Percentiles rank a stretch among this genome's conserved stretches.
phyloP scores from a whole-genome alignment of 306 rosid genomes.

The Trichosanthes cucumerina region DNA sequence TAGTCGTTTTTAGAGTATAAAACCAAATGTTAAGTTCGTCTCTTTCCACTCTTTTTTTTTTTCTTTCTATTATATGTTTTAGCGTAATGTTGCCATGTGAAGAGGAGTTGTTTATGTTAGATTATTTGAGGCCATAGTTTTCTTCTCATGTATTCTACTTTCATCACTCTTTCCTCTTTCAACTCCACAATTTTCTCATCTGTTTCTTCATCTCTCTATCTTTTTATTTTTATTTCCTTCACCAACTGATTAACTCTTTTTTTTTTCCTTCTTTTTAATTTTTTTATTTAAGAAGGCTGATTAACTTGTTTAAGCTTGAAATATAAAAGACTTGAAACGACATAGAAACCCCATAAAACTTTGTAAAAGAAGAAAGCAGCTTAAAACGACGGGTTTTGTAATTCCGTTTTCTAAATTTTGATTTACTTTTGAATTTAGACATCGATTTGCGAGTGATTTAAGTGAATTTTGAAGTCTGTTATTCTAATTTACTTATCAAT shows the following conservation, averaged over 20 bases:
- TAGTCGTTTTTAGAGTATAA: too few relatives aligned
- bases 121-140: slow-evolving; percentile 40
- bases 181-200: not conserved
- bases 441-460: too few relatives aligned
- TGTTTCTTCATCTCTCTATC: not conserved
- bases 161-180: slow-evolving; percentile 17
- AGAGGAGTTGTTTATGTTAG: slow-evolving; percentile 51
- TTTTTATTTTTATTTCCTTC: not conserved
- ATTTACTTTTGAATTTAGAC: too few relatives aligned
- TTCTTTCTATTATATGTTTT: slow-evolving; percentile 14
- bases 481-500: not conserved
- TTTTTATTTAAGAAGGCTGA: not conserved
- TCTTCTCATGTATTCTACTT: slow-evolving; percentile 33
- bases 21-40: too few relatives aligned
- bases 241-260: not conserved
- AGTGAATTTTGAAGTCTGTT: not conserved
- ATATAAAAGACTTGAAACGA: not conserved
- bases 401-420: too few relatives aligned
- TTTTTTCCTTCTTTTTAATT: too few relatives aligned
- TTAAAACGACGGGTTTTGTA: too few relatives aligned
- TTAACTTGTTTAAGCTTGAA: not conserved
- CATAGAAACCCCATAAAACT: not conserved
- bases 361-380: too few relatives aligned
- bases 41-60: slow-evolving; percentile 16
- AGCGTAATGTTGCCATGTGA: slow-evolving; percentile 45